Evolutionary conservation across 1,284 basidiomycete species (phyloP).

Genomic region (Rhodotorula sp.): DNA sequence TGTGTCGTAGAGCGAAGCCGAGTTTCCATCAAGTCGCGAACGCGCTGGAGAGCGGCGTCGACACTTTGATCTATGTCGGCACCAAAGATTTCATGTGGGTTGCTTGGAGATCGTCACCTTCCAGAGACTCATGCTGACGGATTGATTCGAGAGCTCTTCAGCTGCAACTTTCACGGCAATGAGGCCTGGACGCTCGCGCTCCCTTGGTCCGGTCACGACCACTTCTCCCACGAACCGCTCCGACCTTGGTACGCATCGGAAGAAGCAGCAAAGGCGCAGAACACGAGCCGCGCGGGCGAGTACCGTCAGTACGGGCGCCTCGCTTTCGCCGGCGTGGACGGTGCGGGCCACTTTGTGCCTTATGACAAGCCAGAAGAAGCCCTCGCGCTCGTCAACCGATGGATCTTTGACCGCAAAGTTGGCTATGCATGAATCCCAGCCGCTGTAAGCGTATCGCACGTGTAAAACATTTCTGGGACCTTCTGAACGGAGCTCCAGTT

Average conservation of each 20-base stretch:
- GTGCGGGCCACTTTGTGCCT: slow-evolving; percentile 39
- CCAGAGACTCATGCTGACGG: too few species aligned
- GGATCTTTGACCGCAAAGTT: slow-evolving; percentile 24
- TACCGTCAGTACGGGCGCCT: slow-evolving; percentile 38
- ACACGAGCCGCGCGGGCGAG: slow-evolving; percentile 29
- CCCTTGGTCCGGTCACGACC: slow-evolving; percentile 33
- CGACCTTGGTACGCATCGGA: slow-evolving; percentile 37
- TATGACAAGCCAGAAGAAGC: slow-evolving; percentile 41
- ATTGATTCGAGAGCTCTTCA: background rate
- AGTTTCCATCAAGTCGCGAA: slow-evolving; percentile 8
- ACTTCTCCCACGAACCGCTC: slow-evolving; percentile 33
- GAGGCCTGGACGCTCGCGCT: slow-evolving; percentile 38
- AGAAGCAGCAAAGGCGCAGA: background rate
- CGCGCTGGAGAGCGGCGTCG: slow-evolving; percentile 7
- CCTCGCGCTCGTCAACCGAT: slow-evolving; percentile 39
- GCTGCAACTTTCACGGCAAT: slow-evolving; percentile 42
- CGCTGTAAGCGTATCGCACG: background rate
- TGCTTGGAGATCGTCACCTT: background rate
- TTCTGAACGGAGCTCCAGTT: too few species aligned
- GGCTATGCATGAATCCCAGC: background rate
- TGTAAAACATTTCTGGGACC: too few species aligned
- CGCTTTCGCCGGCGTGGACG: slow-evolving; percentile 43
- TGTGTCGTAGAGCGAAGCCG: slow-evolving; percentile 1
- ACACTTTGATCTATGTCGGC: slow-evolving; percentile 36
- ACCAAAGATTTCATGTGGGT: slow-evolving; percentile 34